Conservation (phyloP, 73 alveolate species). For the Tetrahymena elliotti region DNA sequence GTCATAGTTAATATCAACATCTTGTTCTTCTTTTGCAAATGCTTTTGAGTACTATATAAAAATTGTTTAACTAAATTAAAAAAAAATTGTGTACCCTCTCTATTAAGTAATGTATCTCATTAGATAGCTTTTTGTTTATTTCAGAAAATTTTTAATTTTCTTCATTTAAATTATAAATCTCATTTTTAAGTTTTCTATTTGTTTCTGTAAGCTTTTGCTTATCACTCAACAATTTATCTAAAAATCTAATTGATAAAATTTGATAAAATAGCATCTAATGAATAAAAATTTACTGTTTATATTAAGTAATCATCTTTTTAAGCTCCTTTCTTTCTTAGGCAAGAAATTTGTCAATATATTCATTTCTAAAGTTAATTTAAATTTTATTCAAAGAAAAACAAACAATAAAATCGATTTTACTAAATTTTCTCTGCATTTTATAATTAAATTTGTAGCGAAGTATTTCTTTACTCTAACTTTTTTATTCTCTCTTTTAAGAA, state of each 20-base stretch:
- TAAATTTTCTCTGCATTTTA: neutral
- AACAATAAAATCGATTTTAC: neutral
- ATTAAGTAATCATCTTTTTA: neutral
- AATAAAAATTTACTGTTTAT: neutral
- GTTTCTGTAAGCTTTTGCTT: neutral
- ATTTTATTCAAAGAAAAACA: neutral
- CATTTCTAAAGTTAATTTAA: neutral
- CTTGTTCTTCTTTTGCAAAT: neutral
- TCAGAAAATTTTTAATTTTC: neutral
- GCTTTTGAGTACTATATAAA: neutral
- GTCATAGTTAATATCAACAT: neutral
- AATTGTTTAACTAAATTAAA: neutral
- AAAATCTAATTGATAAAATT: neutral
- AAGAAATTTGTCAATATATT: neutral
- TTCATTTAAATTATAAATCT: neutral
- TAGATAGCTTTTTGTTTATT: neutral
- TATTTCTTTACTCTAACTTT: neutral
- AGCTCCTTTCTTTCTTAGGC: neutral
- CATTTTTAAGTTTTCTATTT: neutral
- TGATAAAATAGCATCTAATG: neutral
- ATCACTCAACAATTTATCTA: neutral
- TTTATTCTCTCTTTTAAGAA: neutral
- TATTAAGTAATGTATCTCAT: neutral
- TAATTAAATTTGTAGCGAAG: neutral
- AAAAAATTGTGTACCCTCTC: neutral